Evolutionary conservation across 176 grass and related monocot species (phyloP), one percentile per base, ranked within the genome.

Genomic region (Coix lacrymajobi): DNA sequence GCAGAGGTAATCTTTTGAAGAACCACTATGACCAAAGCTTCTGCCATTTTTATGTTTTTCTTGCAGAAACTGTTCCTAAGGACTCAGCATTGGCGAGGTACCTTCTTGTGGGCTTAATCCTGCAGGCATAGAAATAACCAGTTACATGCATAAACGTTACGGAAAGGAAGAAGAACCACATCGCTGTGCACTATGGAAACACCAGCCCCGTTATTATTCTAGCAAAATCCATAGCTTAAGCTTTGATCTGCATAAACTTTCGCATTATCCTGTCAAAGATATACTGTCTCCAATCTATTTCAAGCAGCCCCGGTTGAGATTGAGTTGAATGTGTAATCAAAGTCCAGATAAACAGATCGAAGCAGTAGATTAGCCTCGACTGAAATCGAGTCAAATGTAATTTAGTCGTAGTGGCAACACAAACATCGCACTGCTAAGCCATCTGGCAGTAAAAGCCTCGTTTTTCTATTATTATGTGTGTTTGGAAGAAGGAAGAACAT

Each of bases 21-120:
- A 69, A 85, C 75, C 52, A 78, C 75, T 26, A 85, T 62, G 28
- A 85, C 36, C 49, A 85, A 70, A 78, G 75, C 65, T 85, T 85
- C 75, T 71, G 52, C 65, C 83, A 85, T 85, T 4, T 44, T 71
- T 39, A 61, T 6, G 8, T 71, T 71, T 46, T 60, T 14, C 25
- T 62, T 85, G 7, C 4, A 77, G 34, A 25, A 75, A 67, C 6
- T 30, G n/a, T 56, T 75, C 31, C 44, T 76, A 65, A 2, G 13
- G n/a, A 75, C 52, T 66, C 61, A 64, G 64, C 70, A 75, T 4
- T 39, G 20, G 9, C 7, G 9, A 43, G 70, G 14, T 75, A 29
- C n/a, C 48, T 43, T 66, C 11, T 31, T 26, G n/a, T 30, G 3
- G 44, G 12, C 30, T 73, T 44, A 37, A 46, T 63, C 69, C 80